Percentiles rank a stretch among this genome's conserved stretches.
phyloP scores from a whole-genome alignment of 2,329 filamentous ascomycete genomes.

The Penicillium sp. region DNA sequence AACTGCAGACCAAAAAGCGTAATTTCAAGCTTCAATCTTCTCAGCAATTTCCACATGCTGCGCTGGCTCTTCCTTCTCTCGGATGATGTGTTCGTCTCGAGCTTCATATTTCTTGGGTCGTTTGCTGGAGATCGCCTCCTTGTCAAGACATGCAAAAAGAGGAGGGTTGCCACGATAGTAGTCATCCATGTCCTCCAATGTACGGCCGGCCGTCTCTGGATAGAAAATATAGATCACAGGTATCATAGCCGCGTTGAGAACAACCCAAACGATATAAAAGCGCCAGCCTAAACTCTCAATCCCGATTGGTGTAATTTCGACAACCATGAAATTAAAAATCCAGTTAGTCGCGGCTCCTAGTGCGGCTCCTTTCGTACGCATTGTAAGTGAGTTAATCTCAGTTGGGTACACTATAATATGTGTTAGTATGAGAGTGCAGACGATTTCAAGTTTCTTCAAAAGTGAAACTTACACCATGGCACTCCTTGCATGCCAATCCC shows the following conservation, averaged over 20 bases:
- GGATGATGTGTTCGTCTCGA: slow-evolving; percentile 10
- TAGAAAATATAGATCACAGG: slow-evolving; percentile 12
- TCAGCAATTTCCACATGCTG: no score
- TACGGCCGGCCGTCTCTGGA: slow-evolving; percentile 10
- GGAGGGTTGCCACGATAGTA: slow-evolving; percentile 13
- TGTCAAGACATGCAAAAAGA: slow-evolving; percentile 9
- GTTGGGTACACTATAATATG: slow-evolving; percentile 29
- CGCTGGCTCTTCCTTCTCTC: slow-evolving; percentile 2
- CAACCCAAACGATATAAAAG: slow-evolving; percentile 25
- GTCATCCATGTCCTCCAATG: slow-evolving; percentile 14
- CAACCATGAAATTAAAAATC: slow-evolving; percentile 38
- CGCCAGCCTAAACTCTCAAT: slow-evolving; percentile 35
- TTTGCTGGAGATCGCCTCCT: slow-evolving; percentile 12
- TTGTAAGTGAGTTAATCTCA: slow-evolving; percentile 38
- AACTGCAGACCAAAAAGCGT: no score
- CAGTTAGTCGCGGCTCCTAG: slow-evolving; percentile 35
- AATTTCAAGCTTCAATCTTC: no score
- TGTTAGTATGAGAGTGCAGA: neutral
- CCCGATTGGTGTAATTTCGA: slow-evolving; percentile 34
- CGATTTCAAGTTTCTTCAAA: no score
- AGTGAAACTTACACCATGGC: slow-evolving; percentile 30
- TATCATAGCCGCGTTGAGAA: slow-evolving; percentile 9
- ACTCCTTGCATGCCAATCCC: slow-evolving; percentile 43
- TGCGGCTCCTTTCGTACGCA: slow-evolving; percentile 37
- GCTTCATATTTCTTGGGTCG: slow-evolving; percentile 4